Evolutionary conservation across 2,329 filamentous ascomycete species (phyloP), one percentile per base, ranked within the genome.

Genomic region (Incumbomyces lentus): DNA sequence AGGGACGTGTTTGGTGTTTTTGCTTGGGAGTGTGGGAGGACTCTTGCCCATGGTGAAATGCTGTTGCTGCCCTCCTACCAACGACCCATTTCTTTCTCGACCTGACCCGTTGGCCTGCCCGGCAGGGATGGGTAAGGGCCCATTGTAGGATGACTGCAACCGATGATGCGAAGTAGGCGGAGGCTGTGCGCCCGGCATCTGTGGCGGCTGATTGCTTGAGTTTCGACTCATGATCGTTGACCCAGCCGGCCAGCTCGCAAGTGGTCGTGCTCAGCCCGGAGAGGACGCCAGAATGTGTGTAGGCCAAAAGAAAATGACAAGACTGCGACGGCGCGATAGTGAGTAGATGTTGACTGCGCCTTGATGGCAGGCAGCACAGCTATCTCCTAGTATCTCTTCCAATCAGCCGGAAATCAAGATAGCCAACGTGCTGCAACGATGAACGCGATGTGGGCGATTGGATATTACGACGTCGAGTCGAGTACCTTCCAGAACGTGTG

Each of bases 1-100:
- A 33, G 92, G 92, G 37, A 98, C 92, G 71, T 96, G 92, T 52
- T 89, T 84, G 14, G 92, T 95, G 67, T 95, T 65, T 60, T 69
- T 68, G 58, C 63, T 66, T 50, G 62, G 64, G 45, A 64, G 61
- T 49, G 68, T 68, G 13, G 68, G 68, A 47, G 68, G 68, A 51
- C 68, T 71, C 58, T 68, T 67, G 49, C 64, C 64, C 63, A 70
- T 65, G 49, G 70, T 68, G 52, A 68, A 66, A 10, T 57, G 50
- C 29, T 40, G 58, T 30, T 40, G 58, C 49, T 43, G 56, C 44
- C 40, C 40, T 17, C 40, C 30, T 13, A 19, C 19, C 12, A 44
- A 19, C 29, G 42, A 45, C 17, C 22, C 42, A 45, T 45, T 45
- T 32, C 42, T 37, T 14, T 37, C 42, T 38, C 42, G 36, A n/a